A percentile compares a stretch with the other conserved stretches of the same genome.
Evolutionary conservation across 202 grass and related monocot genomes (phyloP).

Genomic region (Carex sylvatica): DNA sequence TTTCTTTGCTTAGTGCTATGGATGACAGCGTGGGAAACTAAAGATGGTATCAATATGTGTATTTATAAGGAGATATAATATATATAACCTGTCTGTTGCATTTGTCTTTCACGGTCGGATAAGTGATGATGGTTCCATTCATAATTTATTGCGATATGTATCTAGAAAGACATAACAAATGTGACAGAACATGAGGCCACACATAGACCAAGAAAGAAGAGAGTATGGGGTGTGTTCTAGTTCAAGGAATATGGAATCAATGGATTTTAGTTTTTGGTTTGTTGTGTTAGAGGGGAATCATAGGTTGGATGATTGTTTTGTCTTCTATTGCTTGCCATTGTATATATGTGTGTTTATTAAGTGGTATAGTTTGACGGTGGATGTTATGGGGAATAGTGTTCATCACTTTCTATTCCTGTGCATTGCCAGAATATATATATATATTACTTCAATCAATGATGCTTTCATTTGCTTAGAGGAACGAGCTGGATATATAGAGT

Average conservation of each 20-base stretch:
- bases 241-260: background rate
- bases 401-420: slow-evolving; percentile 25
- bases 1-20: background rate
- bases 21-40: background rate
- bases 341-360: slow-evolving; percentile 11
- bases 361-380: background rate
- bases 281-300: slow-evolving; percentile 17
- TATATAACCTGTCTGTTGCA: background rate
- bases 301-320: slow-evolving; percentile 30
- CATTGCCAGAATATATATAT: slow-evolving; percentile 6
- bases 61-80: slow-evolving; percentile 11
- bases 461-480: background rate
- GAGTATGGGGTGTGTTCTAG: slow-evolving; percentile 18
- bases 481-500: background rate
- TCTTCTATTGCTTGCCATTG: slow-evolving; percentile 9
- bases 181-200: slow-evolving; percentile 8
- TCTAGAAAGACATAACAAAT: slow-evolving; percentile 11
- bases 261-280: slow-evolving; percentile 21
- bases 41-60: background rate
- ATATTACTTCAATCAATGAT: background rate
- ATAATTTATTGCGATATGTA: background rate
- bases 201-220: slow-evolving; percentile 30
- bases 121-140: slow-evolving; percentile 3
- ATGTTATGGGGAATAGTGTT: background rate
- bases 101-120: slow-evolving; percentile 30